Percentiles rank a stretch among this genome's conserved stretches.
These are phyloP conservation scores for Globisporangium carolinianum DNA, from an alignment of 352 stramenopile genomes.

Conservation along the genomic window DNA sequence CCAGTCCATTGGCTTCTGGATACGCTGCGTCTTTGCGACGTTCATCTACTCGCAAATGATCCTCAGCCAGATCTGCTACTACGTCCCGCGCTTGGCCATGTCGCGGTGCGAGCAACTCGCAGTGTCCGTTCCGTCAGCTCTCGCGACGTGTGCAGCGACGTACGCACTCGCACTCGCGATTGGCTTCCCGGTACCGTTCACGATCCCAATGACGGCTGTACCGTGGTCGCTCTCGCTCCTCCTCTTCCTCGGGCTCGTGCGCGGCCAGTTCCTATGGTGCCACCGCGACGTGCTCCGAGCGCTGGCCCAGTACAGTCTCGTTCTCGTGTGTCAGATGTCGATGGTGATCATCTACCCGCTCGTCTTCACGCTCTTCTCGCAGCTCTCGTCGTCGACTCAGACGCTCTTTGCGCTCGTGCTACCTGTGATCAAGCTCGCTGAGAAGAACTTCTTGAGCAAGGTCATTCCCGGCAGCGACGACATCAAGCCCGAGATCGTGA, in stretches of 20 bases:
- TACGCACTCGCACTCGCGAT: conserved; percentile 14
- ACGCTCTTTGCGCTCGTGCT: conserved; percentile 18
- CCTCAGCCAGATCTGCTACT: conserved; percentile 2
- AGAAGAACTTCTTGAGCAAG: conserved; percentile 28
- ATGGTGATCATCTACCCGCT: conserved; percentile 11
- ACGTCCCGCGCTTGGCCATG: conserved; percentile 17
- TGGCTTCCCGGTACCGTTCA: conserved; percentile 37
- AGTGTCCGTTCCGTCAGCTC: background rate
- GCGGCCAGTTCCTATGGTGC: background rate
- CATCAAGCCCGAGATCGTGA: conserved; percentile 19
- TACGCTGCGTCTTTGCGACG: background rate
- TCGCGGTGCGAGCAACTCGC: background rate
- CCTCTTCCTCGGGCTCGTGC: background rate
- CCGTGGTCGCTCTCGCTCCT: conserved; percentile 2
- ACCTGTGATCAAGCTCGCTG: conserved; percentile 26
- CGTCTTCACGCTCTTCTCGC: conserved; percentile 13
- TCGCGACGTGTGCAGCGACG: background rate
- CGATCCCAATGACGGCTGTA: conserved; percentile 16
- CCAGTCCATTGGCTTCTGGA: background rate
- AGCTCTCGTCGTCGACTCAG: conserved; percentile 6
- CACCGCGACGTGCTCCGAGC: conserved; percentile 3
- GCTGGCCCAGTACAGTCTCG: background rate
- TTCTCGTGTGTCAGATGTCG: background rate
- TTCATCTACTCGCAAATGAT: conserved; percentile 2
- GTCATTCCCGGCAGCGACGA: conserved; percentile 15